Base-by-base conservation (phyloP, 495 filamentous ascomycete species). In the Aspergillus steynii region DNA sequence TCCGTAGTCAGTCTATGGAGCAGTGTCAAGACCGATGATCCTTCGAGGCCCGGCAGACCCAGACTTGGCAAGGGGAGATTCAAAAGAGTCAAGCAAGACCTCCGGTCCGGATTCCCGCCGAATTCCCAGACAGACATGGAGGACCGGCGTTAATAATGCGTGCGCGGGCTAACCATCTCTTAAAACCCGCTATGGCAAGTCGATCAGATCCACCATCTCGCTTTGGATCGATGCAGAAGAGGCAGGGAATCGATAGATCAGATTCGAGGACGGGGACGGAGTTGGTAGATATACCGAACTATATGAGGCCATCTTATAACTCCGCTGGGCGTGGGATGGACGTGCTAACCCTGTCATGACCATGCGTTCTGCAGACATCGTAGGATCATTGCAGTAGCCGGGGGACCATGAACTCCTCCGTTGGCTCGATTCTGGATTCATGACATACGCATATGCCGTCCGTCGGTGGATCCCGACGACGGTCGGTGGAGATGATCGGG, bases 291-390 rank as follows among this genome's bases (percentile, higher is more conserved):
- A 27, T 29, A 27, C 48, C 12, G 37, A 42, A 10, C 37, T 42
- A 42, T 42, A 42, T 42, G 37, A 15, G 7, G 37, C 1, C 37
- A 8, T 42, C 37, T 3, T 42, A 42, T 42, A 15, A 12, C 37
- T 15, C 37, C 37, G 37, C 37, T 42, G 9, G 9, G 10, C 9
- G 9, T 42, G 37, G 10, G 37, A 14, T 15, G 37, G 10, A 4
- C 37, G 10, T 42, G 37, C 37, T 42, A 42, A 42, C 37, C 37
- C 37, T 42, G 37, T 10, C 37, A 42, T 42, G 34, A 29, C 29
- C 53, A 55, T 47, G 34, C 20, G 37, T 46, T 55, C 34, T 29
- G 53, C 34, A 55, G 53, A 55, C 15, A 55, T 55, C 53, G 53
- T 46, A 42, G 53, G 31, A 55, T 55, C 25, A 7, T 26, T 55